Base-by-base conservation (phyloP, 2,329 filamentous ascomycete genomes). In the Diaporthe citrichinensis region DNA sequence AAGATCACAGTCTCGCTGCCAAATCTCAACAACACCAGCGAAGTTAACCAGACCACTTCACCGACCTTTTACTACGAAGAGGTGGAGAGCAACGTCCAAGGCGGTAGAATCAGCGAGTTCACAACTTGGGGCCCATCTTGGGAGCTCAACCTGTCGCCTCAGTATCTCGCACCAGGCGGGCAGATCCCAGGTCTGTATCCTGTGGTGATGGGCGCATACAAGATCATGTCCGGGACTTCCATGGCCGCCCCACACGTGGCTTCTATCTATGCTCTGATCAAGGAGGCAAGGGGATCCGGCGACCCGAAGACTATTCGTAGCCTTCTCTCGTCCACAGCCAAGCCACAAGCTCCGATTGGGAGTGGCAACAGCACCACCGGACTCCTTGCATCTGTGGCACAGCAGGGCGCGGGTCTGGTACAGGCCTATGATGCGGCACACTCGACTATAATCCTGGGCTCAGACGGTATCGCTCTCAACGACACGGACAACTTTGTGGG, bases 331-430 rank as follows among this genome's bases (percentile, higher is more conserved):
- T 68, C 72, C 20, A 74, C 72, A 20, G 72, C 72, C 34, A 74
- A 74, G 61, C 72, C 72, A 12, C 65, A 68, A 39, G 65, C 65
- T 39, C 46, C 31, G 9, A n/a, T 53, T 1, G 65, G 65, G 34
- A 53, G 65, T 31, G 46, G 7, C 31, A 68, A 53, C 28, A 49
- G 28, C n/a, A 53, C 65, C 31, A 28, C 2, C 46, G 65, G 65
- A 23, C 65, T 68, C 23, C 23, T 68, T 20, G 65, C 61, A 41
- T 58, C 72, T 59, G 72, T 71, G 23, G 55, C 72, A 31, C 73
- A 74, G 55, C 73, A 74, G 31, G 73, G 67, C 5, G 39, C 44
- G 12, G 73, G 67, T 39, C 55, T 74, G 31, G 49, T 74, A 8
- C 46, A 74, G 28, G 72, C 72, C 3, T 34, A 68, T n/a, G 59